Base-by-base conservation (phyloP, 208 protist species). In the Kentomonas sorsogonicus region DNA sequence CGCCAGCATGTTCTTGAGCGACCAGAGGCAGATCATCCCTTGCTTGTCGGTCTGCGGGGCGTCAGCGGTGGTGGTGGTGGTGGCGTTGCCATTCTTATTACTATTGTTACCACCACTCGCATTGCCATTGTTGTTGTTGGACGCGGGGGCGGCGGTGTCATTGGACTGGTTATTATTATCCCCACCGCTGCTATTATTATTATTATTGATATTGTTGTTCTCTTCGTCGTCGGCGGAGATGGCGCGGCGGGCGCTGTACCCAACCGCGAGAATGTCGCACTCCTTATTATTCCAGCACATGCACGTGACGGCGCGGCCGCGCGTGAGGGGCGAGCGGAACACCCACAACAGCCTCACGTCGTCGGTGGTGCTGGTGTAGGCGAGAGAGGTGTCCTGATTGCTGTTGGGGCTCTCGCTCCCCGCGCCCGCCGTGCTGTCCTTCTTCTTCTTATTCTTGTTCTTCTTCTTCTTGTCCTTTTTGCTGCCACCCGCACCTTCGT, bases 11-110 rank as follows among this genome's bases (percentile, higher is more conserved):
- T 97, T 97, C 66, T 98, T 98, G n/a, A 98, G 72, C n/a, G 94
- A 97, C 96, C 97, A 98, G 76, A 91, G 97, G 66, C 93, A 93
- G 33, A 98, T 73, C 56, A 97, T 70, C 13, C 96, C 96, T 34
- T 78, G 62, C 20, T 52, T 30, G 18, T 50, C 46, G n/a, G 29
- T 7, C 15, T 48, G 27, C 39, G 39, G 40, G 22, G 23, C 45
- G 16, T 58, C 50, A 0, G 47, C 36, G 18, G 2, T 25, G 29
- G 31, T 46, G 16, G 26, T 43, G 9, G 45, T 46, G 18, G 10
- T 22, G 48, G 60, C n/a, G n/a, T n/a, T n/a, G n/a, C n/a, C n/a
- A n/a, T n/a, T n/a, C n/a, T n/a, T n/a, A n/a, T n/a, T n/a, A 31
- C 1, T 56, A 58, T 36, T 60, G n/a, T n/a, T n/a, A 13, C n/a